Evolutionary conservation across 176 grass and related monocot genomes (phyloP).

Genomic region (Cocos nucifera): DNA sequence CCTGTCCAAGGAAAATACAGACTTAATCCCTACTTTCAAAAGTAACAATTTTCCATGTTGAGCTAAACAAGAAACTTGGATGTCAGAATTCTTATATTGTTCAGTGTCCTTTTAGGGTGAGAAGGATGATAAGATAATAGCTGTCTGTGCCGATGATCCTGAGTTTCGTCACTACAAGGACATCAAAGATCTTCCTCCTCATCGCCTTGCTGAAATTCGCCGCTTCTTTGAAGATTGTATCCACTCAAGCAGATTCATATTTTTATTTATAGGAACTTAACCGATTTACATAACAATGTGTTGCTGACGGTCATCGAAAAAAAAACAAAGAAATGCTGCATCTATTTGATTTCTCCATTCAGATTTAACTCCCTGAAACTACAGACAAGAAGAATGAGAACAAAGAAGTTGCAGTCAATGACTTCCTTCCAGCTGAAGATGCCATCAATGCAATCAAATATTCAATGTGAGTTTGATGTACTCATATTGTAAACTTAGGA

Average conservation of each 20-base stretch:
- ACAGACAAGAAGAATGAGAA: slow-evolving; percentile 98
- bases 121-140: slow-evolving; percentile 99
- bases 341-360: no score
- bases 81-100: slow-evolving; percentile 10
- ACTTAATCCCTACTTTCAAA: no score
- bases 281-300: no score
- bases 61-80: no score
- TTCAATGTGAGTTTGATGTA: slow-evolving; percentile 65
- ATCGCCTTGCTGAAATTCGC: slow-evolving; percentile 89
- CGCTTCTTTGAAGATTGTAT: slow-evolving; percentile 99
- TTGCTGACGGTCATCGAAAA: no score
- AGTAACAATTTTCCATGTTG: no score
- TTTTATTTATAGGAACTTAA: not conserved
- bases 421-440: slow-evolving; percentile 88
- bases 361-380: not conserved
- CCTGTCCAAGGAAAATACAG: no score
- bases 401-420: slow-evolving; percentile 93
- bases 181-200: slow-evolving; percentile 80
- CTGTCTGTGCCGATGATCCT: slow-evolving; percentile 98
- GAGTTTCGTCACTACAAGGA: slow-evolving; percentile 84
- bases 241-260: not conserved
- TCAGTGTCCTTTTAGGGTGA: slow-evolving; percentile 48
- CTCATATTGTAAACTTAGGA: not conserved
- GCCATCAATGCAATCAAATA: slow-evolving; percentile 65
- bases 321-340: no score